Percentiles rank a stretch among this genome's conserved stretches.
Evolutionary conservation across 768 basidiomycete species (phyloP).

Genomic region (Russula sp.): DNA sequence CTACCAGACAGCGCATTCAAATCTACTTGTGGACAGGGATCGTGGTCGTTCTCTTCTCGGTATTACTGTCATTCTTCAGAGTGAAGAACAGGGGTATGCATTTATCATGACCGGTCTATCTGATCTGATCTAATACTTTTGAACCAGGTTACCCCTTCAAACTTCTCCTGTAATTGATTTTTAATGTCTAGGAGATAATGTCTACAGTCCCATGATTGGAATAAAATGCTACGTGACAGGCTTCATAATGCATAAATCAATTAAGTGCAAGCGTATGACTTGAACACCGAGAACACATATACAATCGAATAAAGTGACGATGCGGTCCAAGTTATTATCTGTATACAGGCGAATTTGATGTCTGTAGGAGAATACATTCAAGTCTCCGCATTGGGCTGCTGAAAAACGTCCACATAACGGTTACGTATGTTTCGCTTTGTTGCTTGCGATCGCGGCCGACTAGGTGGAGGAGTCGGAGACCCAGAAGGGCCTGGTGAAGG

Average conservation of each 20-base stretch:
- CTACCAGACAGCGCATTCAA: conserved; percentile 74
- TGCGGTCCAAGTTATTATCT: conserved; percentile 13
- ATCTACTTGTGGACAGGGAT: conserved; percentile 87
- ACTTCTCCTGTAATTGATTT: conserved; percentile 53
- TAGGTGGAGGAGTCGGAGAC: conserved; percentile 46
- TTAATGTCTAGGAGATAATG: conserved; percentile 26
- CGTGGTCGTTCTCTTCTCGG: conserved; percentile 79
- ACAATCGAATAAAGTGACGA: conserved; percentile 10
- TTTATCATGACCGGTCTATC: background rate
- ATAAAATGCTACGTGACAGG: conserved; percentile 8
- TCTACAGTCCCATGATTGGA: conserved; percentile 28
- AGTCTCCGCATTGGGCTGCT: conserved; percentile 39
- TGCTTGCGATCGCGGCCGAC: conserved; percentile 54
- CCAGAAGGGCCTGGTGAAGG: conserved; percentile 43
- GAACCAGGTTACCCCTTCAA: conserved; percentile 75
- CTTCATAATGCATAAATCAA: conserved; percentile 24
- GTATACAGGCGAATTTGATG: background rate
- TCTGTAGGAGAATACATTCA: conserved; percentile 6
- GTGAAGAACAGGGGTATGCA: conserved; percentile 80
- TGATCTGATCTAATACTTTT: conserved; percentile 2
- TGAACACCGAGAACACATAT: conserved; percentile 8
- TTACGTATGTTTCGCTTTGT: conserved; percentile 75
- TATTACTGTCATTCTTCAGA: conserved; percentile 82
- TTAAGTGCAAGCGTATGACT: conserved; percentile 1
- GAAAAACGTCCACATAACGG: conserved; percentile 91